Base-by-base conservation (phyloP, 768 basidiomycete species). In the Baorangia bicolor region DNA sequence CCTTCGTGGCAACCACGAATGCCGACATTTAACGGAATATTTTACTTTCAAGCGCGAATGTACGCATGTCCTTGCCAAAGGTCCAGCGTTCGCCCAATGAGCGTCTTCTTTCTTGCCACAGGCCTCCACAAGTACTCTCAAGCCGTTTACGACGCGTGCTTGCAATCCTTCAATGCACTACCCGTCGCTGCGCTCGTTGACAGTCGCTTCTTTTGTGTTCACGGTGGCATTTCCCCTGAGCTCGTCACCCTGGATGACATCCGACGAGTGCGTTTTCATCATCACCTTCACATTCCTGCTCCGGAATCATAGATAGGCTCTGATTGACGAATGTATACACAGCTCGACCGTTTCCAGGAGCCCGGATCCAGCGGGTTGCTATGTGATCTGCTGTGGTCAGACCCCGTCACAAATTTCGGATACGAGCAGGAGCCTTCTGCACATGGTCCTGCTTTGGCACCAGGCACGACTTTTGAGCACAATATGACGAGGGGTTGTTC, bases 21-120 rank as follows among this genome's bases (percentile, higher is more conserved):
- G 96, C 70, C 84, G 88, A 35, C 95, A 98, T 75, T 78, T 98
- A 44, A 98, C 96, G 2, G 94, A 95, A 73, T 97, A 95, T 71
- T 98, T 98, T 68, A 98, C 96, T 10, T 98, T 98, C 78, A 95
- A 94, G 76, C 88, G 92, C 59, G 96, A 98, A 88, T 90, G 89
- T 95, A 64, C 74, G 86, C 73, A 31, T 44, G 31, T 61, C 27
- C 45, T 33, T n/a, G 45, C 50, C 48, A 44, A 34, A 18, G 34
- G 43, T 48, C 50, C 33, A 43, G 55, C n/a, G 35, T 56, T 49
- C 25, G 9, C 37, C 30, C 39, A n/a, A n/a, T n/a, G n/a, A n/a
- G n/a, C n/a, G n/a, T 45, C 48, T 55, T 55, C 39, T 62, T 52
- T 57, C 57, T 57, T 50, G 57, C 14, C 12, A 46, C 52, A 67